A percentile compares a stretch with the other conserved stretches of the same genome.
phyloP scores from a whole-genome alignment of 352 stramenopile genomes.

The Globisporangium cystogenes region DNA sequence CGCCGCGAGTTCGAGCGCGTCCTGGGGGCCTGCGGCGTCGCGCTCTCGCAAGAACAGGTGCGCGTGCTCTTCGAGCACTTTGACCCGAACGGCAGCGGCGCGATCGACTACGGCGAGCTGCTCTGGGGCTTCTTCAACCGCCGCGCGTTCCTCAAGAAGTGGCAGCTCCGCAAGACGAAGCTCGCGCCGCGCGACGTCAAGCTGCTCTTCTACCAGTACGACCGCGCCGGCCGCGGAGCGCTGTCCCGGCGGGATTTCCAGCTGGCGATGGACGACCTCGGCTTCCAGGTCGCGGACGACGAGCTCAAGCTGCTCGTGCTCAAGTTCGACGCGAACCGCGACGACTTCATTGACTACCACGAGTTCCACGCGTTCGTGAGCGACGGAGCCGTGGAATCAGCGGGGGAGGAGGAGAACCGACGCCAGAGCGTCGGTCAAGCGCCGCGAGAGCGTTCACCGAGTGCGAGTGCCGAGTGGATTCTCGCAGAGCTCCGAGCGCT shows the following conservation, averaged over 20 bases:
- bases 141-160: slow-evolving; percentile 52
- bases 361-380: slow-evolving; percentile 50
- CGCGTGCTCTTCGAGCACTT: slow-evolving; percentile 39
- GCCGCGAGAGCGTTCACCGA: not conserved
- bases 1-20: slow-evolving; percentile 35
- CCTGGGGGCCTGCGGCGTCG: slow-evolving; percentile 22
- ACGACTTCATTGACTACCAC: slow-evolving; percentile 60
- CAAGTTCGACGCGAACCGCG: slow-evolving; percentile 44
- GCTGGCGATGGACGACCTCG: slow-evolving; percentile 43
- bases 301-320: slow-evolving; percentile 44
- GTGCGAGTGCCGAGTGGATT: slow-evolving; percentile 19
- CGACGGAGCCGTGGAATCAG: not conserved
- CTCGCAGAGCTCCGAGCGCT: slow-evolving; percentile 37
- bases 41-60: slow-evolving; percentile 36
- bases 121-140: slow-evolving; percentile 64
- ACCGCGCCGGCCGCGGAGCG: slow-evolving; percentile 27
- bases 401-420: not conserved
- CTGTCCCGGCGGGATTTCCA: slow-evolving; percentile 39
- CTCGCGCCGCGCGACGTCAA: slow-evolving; percentile 19
- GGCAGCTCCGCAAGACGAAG: slow-evolving; percentile 29
- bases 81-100: slow-evolving; percentile 36
- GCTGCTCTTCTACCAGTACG: slow-evolving; percentile 42
- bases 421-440: not conserved
- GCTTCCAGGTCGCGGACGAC: slow-evolving; percentile 34
- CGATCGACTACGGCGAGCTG: slow-evolving; percentile 53